Base-by-base conservation (phyloP, 2,329 filamentous ascomycete genomes). In the Endocalyx cinctus region DNA sequence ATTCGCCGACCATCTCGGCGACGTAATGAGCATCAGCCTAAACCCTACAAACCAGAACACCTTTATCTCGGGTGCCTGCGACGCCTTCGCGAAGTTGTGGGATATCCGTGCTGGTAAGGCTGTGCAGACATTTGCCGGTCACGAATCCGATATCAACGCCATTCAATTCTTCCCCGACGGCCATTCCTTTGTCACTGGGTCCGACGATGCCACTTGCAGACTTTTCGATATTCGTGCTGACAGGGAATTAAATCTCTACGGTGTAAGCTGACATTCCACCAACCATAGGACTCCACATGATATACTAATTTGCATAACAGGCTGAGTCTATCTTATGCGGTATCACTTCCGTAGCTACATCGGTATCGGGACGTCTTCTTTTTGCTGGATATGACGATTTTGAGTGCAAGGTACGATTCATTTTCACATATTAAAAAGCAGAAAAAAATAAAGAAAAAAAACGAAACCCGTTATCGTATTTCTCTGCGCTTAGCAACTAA, bases 161-260 rank as follows among this genome's bases (percentile, higher is more conserved):
- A 96, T 98, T 46, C 92, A 97, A 61, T 98, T 97, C 72, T 97
- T 97, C 80, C 92, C 92, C 34, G 94, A 97, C 57, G 92, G 92
- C 42, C 94, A 97, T 63, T 94, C 92, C 17, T 97, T 98, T 57
- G 92, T 94, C 47, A 97, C 92, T 34, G 92, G 92, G 38, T 97
- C 92, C 27, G 92, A 98, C 53, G 92, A 98, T 60, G 92, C 92
- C 34, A 95, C 90, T 25, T 98, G 92, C 74, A 82, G 92, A 48
- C 76, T 98, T 25, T 98, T 98, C 58, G 92, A 98, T 62, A 96
- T 98, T 57, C 87, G 92, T 49, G 92, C 92, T 42, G 92, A 98
- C 59, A 79, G 92, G 47, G 78, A 82, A 56, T 59, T 82, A 39
- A 82, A 82, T 56, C 74, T 80, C 52, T 82, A 82, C 51, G 77